Conservation (phyloP, 2,329 filamentous ascomycete species). For the Fonsecaea nubica region DNA sequence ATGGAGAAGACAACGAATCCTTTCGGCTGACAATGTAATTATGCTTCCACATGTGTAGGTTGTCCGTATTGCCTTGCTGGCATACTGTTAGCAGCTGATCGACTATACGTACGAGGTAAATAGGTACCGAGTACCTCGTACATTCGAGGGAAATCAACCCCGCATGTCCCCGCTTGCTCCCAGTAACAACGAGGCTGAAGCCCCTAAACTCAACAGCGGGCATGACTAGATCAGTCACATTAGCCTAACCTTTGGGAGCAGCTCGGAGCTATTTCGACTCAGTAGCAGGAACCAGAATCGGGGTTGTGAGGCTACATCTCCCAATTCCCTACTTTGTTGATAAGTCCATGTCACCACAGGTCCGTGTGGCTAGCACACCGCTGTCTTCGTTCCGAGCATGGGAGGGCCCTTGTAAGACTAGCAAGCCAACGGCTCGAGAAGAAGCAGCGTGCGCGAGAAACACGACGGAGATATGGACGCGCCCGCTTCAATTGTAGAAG, state of each 20-base stretch:
- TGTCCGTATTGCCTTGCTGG: slow-evolving; percentile 22
- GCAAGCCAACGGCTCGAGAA: slow-evolving; percentile 11
- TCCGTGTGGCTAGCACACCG: neutral
- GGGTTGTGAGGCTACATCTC: neutral
- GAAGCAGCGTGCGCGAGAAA: slow-evolving; percentile 19
- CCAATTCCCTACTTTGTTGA: neutral
- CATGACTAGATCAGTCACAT: neutral
- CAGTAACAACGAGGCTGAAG: slow-evolving; percentile 23
- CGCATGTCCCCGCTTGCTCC: slow-evolving; percentile 13
- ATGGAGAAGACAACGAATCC: neutral
- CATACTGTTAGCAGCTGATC: neutral
- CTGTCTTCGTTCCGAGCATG: neutral
- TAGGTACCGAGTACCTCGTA: neutral
- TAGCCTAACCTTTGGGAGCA: neutral
- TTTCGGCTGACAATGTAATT: neutral
- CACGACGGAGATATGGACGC: slow-evolving; percentile 18
- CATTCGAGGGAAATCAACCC: neutral
- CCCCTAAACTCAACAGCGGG: slow-evolving; percentile 1
- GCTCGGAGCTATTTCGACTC: neutral
- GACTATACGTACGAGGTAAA: neutral
- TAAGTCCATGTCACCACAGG: neutral
- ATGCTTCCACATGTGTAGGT: slow-evolving; percentile 15
- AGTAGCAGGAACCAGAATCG: neutral
- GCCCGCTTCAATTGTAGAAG: slow-evolving; percentile 54
- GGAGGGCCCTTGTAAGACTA: neutral